These are phyloP conservation scores for Adenanthera pavonina DNA, from an alignment of 306 rosid species.

Conservation along the genomic window DNA sequence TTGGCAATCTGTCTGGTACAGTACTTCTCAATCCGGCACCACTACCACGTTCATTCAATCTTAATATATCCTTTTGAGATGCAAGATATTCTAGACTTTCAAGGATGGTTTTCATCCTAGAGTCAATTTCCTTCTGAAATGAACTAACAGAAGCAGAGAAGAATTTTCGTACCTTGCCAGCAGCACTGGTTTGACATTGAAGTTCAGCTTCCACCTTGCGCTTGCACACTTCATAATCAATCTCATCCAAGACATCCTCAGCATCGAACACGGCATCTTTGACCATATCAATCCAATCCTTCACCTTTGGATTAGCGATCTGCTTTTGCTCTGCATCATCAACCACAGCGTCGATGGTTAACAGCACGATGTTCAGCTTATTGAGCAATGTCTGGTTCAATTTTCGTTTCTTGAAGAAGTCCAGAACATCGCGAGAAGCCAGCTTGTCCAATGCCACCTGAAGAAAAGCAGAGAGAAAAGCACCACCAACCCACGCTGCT, in stretches of 20 bases:
- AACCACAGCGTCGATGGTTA: neutral
- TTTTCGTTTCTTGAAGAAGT: neutral
- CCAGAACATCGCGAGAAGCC: slow-evolving; percentile 10
- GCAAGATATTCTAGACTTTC: neutral
- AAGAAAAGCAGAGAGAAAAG: slow-evolving; percentile 38
- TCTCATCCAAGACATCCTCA: no score
- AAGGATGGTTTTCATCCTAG: neutral
- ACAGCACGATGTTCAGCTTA: slow-evolving; percentile 4
- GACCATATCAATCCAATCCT: slow-evolving; percentile 24
- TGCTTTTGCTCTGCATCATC: slow-evolving; percentile 33
- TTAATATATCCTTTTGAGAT: neutral
- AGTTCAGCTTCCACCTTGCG: slow-evolving; percentile 24
- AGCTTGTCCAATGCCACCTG: slow-evolving; percentile 28
- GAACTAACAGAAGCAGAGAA: neutral
- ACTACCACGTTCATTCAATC: neutral
- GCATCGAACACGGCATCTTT: slow-evolving; percentile 13
- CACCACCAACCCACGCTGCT: slow-evolving; percentile 2
- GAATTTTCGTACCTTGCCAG: slow-evolving; percentile 13
- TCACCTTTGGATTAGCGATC: neutral
- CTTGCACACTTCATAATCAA: neutral
- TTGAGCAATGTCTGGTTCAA: neutral
- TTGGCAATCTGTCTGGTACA: neutral
- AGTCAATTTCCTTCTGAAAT: slow-evolving; percentile 10
- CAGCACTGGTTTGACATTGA: neutral
- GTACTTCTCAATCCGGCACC: neutral